Conservation (phyloP, 1,139 yeast genomes). For the Meyerozyma sp. region DNA sequence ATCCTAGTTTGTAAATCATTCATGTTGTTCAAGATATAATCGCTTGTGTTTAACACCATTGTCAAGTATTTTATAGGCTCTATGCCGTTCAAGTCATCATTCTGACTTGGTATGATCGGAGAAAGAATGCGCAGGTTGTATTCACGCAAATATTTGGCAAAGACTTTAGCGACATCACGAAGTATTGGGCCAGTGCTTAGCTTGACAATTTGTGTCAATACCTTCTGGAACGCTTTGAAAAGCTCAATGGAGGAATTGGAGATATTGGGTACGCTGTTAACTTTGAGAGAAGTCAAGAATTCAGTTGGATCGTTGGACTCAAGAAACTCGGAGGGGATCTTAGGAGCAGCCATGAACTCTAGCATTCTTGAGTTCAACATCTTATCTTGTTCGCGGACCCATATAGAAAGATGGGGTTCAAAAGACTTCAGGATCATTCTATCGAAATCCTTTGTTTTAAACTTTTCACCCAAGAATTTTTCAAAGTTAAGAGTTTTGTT, state of each 20-base stretch:
- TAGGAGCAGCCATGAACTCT: slow-evolving; percentile 49
- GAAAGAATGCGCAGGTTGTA: slow-evolving; percentile 59
- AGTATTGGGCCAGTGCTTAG: slow-evolving; percentile 68
- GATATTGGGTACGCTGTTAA: slow-evolving; percentile 51
- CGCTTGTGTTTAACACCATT: slow-evolving; percentile 79
- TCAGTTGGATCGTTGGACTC: slow-evolving; percentile 18
- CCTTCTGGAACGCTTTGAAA: slow-evolving; percentile 68
- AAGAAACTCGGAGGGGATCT: slow-evolving; percentile 35
- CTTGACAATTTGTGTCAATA: slow-evolving; percentile 70
- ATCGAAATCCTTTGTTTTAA: slow-evolving; percentile 38
- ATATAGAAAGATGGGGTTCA: slow-evolving; percentile 76
- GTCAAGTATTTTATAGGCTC: slow-evolving; percentile 69
- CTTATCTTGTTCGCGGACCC: slow-evolving; percentile 86
- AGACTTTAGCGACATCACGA: slow-evolving; percentile 56
- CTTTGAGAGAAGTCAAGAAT: slow-evolving; percentile 29
- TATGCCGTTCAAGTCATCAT: slow-evolving; percentile 19
- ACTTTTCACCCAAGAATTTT: slow-evolving; percentile 56
- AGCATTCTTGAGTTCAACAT: slow-evolving; percentile 55
- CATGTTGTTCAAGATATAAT: slow-evolving; percentile 76
- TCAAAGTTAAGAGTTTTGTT: slow-evolving; percentile 63
- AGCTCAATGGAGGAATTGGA: slow-evolving; percentile 83
- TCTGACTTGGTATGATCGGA: slow-evolving; percentile 48
- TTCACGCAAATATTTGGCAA: slow-evolving; percentile 60
- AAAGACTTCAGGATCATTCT: slow-evolving; percentile 66
- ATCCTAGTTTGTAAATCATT: slow-evolving; percentile 71